Evolutionary conservation across 2,329 filamentous ascomycete genomes (phyloP), one percentile per base, ranked within the genome.

Genomic region (Westerdykella aurantiaca): DNA sequence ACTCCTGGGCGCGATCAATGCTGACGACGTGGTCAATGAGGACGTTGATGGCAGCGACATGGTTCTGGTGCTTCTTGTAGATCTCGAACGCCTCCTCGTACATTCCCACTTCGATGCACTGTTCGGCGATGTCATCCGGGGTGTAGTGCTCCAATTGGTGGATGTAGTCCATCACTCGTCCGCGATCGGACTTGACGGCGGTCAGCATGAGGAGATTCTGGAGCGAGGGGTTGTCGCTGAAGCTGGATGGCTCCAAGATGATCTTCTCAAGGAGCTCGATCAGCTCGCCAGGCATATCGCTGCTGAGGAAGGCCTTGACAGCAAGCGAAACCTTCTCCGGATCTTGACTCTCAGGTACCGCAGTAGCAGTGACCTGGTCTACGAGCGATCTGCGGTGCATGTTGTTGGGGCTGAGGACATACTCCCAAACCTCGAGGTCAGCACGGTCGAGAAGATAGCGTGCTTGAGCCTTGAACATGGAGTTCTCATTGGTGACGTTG

Each of bases 261-360:
- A 98, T 98, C 82, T 97, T 98, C 77, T 98, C 94, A 14, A 98
- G 79, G 31, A 98, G 81, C 69, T 98, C 94, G 59, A 98, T 97
- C 41, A 98, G 79, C 74, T 98, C 93, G 4, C 84, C 83, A 7
- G 93, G 93, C 54, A 98, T 77, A 62, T 98, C 93, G 44, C 86
- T 87, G 53, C 85, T 83, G 42, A 98, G 81, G 76, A 98, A 95
- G 34, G 90, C 85, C 59, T 94, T 86, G 45, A 98, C 93, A 38
- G 93, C 93, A 53, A 96, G 80, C 0, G 88, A 95, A 29, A 98
- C 93, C 74, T 95, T 94, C 62, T 93, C 84, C 2, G 94, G 93
- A 55, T 98, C 91, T 5, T 79, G 89, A 10, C 86, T 91, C 70
- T 95, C 88, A 2, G 89, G 89, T 35, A 98, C 91, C 22, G 94